These are phyloP conservation scores for Solanum hybrid DNA, from an alignment of 305 asterid species.

Conservation along the genomic window DNA sequence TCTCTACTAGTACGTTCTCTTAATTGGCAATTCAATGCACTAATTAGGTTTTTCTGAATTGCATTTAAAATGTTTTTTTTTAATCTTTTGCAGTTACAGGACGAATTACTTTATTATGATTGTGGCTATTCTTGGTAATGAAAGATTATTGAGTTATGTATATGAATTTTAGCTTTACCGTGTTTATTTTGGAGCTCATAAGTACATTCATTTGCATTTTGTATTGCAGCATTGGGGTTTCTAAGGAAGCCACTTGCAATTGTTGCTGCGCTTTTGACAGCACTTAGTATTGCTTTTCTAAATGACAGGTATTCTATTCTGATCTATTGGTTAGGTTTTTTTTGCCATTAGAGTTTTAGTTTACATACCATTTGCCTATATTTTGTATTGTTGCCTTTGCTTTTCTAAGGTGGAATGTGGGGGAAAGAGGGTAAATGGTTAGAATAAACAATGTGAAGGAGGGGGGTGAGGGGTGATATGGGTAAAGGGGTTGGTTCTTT, in stretches of 20 bases:
- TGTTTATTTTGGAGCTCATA: not conserved
- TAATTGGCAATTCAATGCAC: not conserved
- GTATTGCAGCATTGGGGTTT: slow-evolving; percentile 66
- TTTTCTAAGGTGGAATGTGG: not conserved
- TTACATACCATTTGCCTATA: not conserved
- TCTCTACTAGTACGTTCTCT: slow-evolving; percentile 53
- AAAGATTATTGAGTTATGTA: not conserved
- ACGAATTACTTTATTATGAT: slow-evolving; percentile 84
- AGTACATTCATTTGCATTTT: slow-evolving; percentile 10
- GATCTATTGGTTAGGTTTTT: not conserved
- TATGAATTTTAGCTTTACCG: not conserved
- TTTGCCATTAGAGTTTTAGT: not conserved
- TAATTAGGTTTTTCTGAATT: not conserved
- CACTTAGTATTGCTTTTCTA: slow-evolving; percentile 70
- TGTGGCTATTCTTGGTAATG: slow-evolving; percentile 70
- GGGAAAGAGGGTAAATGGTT: not conserved
- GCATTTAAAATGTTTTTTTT: not conserved
- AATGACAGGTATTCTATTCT: slow-evolving; percentile 63
- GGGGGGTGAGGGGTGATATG: not conserved
- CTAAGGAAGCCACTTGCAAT: slow-evolving; percentile 72
- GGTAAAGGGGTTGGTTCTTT: not conserved
- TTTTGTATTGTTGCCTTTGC: not conserved
- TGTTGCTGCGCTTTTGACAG: slow-evolving; percentile 70
- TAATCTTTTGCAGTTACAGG: slow-evolving; percentile 58
- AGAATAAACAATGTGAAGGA: not conserved